phyloP scores from a whole-genome alignment of 208 protist species.

The Angomonas deanei region DNA sequence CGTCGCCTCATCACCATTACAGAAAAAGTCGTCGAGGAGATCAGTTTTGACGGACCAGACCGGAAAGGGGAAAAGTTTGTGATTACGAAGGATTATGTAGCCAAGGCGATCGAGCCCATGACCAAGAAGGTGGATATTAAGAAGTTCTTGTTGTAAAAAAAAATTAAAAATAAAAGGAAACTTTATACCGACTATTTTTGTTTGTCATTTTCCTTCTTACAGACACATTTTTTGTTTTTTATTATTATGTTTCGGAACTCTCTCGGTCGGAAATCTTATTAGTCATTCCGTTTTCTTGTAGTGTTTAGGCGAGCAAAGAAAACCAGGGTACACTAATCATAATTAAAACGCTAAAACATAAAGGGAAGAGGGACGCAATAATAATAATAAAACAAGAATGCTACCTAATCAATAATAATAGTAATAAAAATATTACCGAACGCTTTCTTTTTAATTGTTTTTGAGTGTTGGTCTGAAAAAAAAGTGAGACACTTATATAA shows the following conservation, averaged over 20 bases:
- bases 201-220: constrained; percentile 3
- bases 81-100: constrained; percentile 88
- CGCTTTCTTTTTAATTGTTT: constrained; percentile 1
- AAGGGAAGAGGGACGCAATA: neutral
- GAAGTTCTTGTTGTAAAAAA: constrained; percentile 84
- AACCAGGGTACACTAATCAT: no score
- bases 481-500: no score
- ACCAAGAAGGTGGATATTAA: constrained; percentile 92
- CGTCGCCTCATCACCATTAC: constrained; percentile 96
- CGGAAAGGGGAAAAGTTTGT: constrained; percentile 75
- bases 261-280: no score
- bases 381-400: neutral
- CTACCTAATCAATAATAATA: neutral
- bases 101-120: constrained; percentile 85
- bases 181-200: constrained; percentile 2
- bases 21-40: constrained; percentile 95
- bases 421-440: neutral
- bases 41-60: constrained; percentile 91
- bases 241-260: neutral
- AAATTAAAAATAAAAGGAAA: neutral
- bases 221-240: neutral
- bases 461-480: no score
- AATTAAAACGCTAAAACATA: no score
- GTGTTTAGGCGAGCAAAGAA: no score
- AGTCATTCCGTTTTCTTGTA: neutral